Percentiles rank a stretch among this genome's conserved stretches.
phyloP scores from a whole-genome alignment of 768 basidiomycete genomes.

The Sutorius australiensis region DNA sequence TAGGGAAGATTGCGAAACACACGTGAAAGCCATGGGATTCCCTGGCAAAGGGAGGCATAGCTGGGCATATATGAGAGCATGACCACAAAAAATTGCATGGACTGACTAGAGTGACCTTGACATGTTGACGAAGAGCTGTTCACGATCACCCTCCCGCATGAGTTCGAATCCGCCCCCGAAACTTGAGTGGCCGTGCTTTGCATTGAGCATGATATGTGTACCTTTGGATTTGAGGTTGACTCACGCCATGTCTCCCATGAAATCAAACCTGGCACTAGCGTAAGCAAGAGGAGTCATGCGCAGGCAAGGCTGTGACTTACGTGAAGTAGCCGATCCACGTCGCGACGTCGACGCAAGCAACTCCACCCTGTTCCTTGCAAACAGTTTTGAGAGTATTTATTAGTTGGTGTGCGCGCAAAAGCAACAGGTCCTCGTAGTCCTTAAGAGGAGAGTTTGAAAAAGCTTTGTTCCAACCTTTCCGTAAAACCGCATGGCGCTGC shows the following conservation, averaged over 20 bases:
- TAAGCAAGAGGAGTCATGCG: background rate
- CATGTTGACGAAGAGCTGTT: conserved; percentile 28
- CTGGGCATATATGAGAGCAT: conserved; percentile 10
- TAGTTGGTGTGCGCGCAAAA: conserved; percentile 20
- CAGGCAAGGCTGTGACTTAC: conserved; percentile 7
- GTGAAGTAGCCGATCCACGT: conserved; percentile 22
- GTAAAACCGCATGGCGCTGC: conserved; percentile 20
- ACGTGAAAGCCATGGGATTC: conserved; percentile 23
- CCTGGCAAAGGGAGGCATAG: conserved; percentile 13
- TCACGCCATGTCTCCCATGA: conserved; percentile 30
- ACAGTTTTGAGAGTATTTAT: conserved; percentile 9
- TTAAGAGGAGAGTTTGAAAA: conserved; percentile 27
- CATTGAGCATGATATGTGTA: background rate
- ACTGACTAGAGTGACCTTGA: conserved; percentile 29
- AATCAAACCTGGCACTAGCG: conserved; percentile 17
- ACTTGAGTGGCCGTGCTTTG: conserved; percentile 14
- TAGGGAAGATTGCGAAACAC: conserved; percentile 30
- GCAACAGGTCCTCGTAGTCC: conserved; percentile 26
- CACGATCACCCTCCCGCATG: conserved; percentile 35
- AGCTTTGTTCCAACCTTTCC: conserved; percentile 32
- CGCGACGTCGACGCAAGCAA: conserved; percentile 13
- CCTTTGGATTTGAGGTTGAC: conserved; percentile 1
- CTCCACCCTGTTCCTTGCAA: conserved; percentile 11
- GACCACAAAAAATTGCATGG: background rate
- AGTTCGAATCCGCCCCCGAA: conserved; percentile 39